These are phyloP conservation scores for Lichtheimia corymbifera DNA, from an alignment of 371 early-diverging fungal species.

Conservation along the genomic window DNA sequence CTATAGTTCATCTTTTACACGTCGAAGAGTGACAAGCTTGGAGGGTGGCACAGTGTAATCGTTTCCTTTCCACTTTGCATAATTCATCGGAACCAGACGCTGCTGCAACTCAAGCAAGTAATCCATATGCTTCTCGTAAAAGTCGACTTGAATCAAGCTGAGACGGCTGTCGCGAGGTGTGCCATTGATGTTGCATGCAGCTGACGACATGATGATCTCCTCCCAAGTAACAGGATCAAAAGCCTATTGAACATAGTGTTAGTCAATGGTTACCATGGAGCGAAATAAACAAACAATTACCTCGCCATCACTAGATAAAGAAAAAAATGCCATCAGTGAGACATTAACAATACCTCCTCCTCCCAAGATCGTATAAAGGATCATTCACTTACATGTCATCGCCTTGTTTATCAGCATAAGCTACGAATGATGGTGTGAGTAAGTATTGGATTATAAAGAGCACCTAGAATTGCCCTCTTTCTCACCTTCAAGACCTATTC, in stretches of 20 bases:
- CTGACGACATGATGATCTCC: conserved; percentile 3
- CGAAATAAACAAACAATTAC: no score
- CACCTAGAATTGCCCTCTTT: not conserved
- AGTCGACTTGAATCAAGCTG: conserved; percentile 21
- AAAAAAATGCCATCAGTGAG: no score
- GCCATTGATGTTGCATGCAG: conserved; percentile 28
- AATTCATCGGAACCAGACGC: conserved; percentile 35
- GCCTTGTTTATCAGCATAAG: not conserved
- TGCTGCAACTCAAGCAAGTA: conserved; percentile 31
- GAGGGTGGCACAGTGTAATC: conserved; percentile 5
- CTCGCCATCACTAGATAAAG: no score
- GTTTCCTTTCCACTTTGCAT: conserved; percentile 30
- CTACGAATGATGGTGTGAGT: not conserved
- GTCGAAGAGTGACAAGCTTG: not conserved
- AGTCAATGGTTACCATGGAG: no score
- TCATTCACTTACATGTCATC: not conserved
- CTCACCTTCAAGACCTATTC: conserved; percentile 17
- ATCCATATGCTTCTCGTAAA: conserved; percentile 22
- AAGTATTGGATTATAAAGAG: not conserved
- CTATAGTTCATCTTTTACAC: conserved; percentile 7
- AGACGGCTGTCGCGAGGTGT: conserved; percentile 25
- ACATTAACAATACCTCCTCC: no score
- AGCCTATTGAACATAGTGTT: no score
- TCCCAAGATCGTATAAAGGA: no score
- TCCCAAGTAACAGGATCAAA: conserved; percentile 9